Conservation (phyloP, 1,284 basidiomycete genomes). For the Volvariella volvacea region DNA sequence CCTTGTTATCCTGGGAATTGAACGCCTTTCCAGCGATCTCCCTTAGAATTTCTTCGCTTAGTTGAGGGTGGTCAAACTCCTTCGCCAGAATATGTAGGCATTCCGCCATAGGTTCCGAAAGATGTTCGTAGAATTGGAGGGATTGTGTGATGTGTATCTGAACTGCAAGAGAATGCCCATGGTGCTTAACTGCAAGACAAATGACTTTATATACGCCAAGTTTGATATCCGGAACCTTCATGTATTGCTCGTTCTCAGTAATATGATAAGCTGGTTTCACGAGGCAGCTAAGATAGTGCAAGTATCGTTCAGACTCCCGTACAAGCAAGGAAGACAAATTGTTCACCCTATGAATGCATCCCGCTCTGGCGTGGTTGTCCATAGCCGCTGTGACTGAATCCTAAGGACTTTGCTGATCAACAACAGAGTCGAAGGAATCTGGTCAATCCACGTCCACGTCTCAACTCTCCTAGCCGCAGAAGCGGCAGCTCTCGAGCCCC, state of each 20-base stretch:
- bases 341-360: conserved; percentile 81
- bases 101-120: conserved; percentile 92
- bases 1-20: conserved; percentile 79
- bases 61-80: conserved; percentile 85
- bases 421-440: conserved; percentile 63
- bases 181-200: conserved; percentile 88
- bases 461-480: conserved; percentile 37
- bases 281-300: conserved; percentile 56
- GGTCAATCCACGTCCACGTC: conserved; percentile 74
- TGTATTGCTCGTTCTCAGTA: conserved; percentile 81
- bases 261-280: conserved; percentile 84
- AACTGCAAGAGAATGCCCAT: conserved; percentile 77
- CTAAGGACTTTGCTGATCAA: conserved; percentile 70
- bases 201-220: conserved; percentile 83
- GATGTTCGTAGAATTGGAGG: conserved; percentile 91
- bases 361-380: conserved; percentile 79
- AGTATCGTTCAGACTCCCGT: conserved; percentile 3
- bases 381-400: conserved; percentile 75
- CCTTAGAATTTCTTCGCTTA: conserved; percentile 86
- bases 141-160: conserved; percentile 91
- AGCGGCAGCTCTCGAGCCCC: conserved; percentile 25
- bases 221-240: conserved; percentile 75
- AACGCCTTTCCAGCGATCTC: conserved; percentile 81
- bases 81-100: conserved; percentile 75
- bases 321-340: conserved; percentile 17